Evolutionary conservation across 495 filamentous ascomycete genomes (phyloP).

Genomic region (Aspergillus steynii): DNA sequence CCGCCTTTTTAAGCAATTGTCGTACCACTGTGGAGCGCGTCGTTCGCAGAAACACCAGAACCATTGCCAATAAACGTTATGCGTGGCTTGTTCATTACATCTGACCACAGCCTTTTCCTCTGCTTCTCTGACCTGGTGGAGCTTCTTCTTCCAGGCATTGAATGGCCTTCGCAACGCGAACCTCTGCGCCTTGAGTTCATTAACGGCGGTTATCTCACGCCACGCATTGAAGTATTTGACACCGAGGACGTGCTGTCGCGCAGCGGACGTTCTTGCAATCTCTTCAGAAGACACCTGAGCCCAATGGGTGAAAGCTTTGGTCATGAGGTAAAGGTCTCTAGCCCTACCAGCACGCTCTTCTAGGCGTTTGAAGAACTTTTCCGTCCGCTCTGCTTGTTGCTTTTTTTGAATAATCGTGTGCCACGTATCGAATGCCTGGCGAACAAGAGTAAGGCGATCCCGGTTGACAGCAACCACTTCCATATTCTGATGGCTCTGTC

Average conservation of each 20-base stretch:
- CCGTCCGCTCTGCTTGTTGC: conserved; percentile 49
- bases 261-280: conserved; percentile 56
- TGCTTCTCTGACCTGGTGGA: conserved; percentile 31
- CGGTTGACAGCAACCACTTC: conserved; percentile 48
- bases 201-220: conserved; percentile 70
- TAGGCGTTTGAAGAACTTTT: conserved; percentile 61
- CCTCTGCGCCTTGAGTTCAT: conserved; percentile 65
- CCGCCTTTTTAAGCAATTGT: conserved; percentile 46
- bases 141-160: conserved; percentile 52
- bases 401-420: conserved; percentile 48
- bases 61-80: conserved; percentile 55
- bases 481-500: conserved; percentile 47
- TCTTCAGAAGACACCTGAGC: conserved; percentile 61
- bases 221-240: conserved; percentile 76
- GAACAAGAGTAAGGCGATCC: conserved; percentile 54
- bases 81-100: conserved; percentile 45
- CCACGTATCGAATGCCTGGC: conserved; percentile 61
- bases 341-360: conserved; percentile 62
- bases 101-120: conserved; percentile 41
- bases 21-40: conserved; percentile 55
- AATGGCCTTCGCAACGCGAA: conserved; percentile 61
- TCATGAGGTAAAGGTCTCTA: conserved; percentile 64
- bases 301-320: conserved; percentile 77
- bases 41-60: conserved; percentile 55
- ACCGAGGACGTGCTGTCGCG: conserved; percentile 66